These are phyloP conservation scores for Saccharomycopsis vini DNA, from an alignment of 805 yeast species.

Conservation along the genomic window DNA sequence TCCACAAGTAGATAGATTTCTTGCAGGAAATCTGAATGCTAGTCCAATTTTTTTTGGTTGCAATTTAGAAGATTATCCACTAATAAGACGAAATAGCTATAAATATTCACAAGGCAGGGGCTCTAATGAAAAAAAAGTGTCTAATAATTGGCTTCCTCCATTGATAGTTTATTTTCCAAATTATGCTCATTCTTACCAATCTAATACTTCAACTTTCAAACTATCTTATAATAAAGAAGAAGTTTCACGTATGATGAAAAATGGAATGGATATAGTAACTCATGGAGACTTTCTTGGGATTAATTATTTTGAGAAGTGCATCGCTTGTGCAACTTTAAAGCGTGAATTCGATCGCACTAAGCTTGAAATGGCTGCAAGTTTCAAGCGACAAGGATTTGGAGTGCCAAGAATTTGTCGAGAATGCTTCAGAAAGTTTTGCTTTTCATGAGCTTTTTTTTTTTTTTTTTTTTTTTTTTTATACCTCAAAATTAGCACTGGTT, in stretches of 20 bases:
- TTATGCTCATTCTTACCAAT: slow-evolving; percentile 48
- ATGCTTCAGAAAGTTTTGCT: slow-evolving; percentile 35
- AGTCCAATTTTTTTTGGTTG: slow-evolving; percentile 83
- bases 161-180: slow-evolving; percentile 70
- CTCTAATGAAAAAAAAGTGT: background rate
- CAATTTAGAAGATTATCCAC: slow-evolving; percentile 25
- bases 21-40: slow-evolving; percentile 39
- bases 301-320: slow-evolving; percentile 34
- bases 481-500: too few relatives aligned
- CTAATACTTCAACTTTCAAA: slow-evolving; percentile 67
- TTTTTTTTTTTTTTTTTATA: too few relatives aligned
- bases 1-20: slow-evolving; percentile 43
- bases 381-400: slow-evolving; percentile 15
- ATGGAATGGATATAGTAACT: slow-evolving; percentile 63
- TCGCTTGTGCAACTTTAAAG: slow-evolving; percentile 50
- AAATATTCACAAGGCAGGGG: background rate
- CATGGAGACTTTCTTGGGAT: slow-evolving; percentile 32
- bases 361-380: slow-evolving; percentile 19
- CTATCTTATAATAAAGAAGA: slow-evolving; percentile 51
- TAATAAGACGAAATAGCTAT: background rate
- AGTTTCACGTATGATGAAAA: slow-evolving; percentile 49
- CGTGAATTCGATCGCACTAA: slow-evolving; percentile 38
- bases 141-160: slow-evolving; percentile 50
- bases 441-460: slow-evolving; percentile 22
- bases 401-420: slow-evolving; percentile 28